Evolutionary conservation across 768 basidiomycete species (phyloP).

Genomic region (Guyanaporus albipodus): DNA sequence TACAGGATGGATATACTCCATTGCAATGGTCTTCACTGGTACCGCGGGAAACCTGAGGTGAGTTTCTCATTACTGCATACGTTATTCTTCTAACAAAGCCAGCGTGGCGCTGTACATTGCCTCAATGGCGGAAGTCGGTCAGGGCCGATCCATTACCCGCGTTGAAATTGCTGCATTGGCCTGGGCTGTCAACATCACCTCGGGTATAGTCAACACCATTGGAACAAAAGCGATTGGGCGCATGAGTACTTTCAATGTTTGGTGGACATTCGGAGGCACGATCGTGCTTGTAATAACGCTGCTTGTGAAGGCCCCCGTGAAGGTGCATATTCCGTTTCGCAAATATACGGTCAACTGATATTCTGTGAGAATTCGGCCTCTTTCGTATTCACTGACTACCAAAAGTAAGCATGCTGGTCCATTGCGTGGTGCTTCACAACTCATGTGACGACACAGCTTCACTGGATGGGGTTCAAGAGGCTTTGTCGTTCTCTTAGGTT

Average conservation of each 20-base stretch:
- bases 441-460: slow-evolving; percentile 35
- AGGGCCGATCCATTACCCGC: slow-evolving; percentile 40
- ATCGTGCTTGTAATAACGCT: slow-evolving; percentile 53
- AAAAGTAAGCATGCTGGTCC: slow-evolving; percentile 38
- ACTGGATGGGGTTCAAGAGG: slow-evolving; percentile 52
- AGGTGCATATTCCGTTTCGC: slow-evolving; percentile 30
- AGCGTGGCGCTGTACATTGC: slow-evolving; percentile 55
- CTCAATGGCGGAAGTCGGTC: slow-evolving; percentile 48
- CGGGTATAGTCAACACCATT: slow-evolving; percentile 51
- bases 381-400: slow-evolving; percentile 55
- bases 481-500: slow-evolving; percentile 56
- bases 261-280: slow-evolving; percentile 61
- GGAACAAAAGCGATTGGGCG: slow-evolving; percentile 55
- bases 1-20: slow-evolving; percentile 59
- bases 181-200: slow-evolving; percentile 54
- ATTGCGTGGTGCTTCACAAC: not conserved
- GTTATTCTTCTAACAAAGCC: not conserved
- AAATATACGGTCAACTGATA: not conserved
- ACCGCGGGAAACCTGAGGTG: slow-evolving; percentile 56
- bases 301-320: slow-evolving; percentile 52
- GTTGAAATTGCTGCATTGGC: slow-evolving; percentile 51
- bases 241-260: slow-evolving; percentile 53
- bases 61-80: not conserved
- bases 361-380: slow-evolving; percentile 42
- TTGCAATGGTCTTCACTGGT: slow-evolving; percentile 57